Evolutionary conservation across 306 rosid genomes (phyloP), one percentile per base, ranked within the genome.

Genomic region (Ormosia emarginata): DNA sequence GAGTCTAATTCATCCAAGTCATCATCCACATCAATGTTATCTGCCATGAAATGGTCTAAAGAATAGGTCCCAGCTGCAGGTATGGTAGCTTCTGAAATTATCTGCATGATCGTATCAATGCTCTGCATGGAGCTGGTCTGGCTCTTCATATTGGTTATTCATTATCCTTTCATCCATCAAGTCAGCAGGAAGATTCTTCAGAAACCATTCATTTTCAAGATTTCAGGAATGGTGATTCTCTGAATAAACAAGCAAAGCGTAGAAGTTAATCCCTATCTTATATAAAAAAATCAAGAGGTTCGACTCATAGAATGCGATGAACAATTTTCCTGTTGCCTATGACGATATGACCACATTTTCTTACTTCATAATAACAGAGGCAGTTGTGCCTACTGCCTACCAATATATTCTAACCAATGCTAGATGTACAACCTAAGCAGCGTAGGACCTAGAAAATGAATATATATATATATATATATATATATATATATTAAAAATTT

Each of bases 81-180:
- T 76, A 93, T 30, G 4, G 98, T 93, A 84, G 99, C 98, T 89
- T 95, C 98, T 2, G 94, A 85, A 79, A 95, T 93, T 81, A 95
- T 92, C 87, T 92, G 99, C 98, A 93, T 95, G 85, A 93, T 93
- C 56, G 65, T 74, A 58, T 95, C 97, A 2, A 76, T 68, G 86
- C 93, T 92, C 91, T 93, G 99, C 92, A 88, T 89, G 0, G 98
- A 98, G 99, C 68, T 93, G 98, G 65, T 95, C 99, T n/a, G 96
- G 86, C 90, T 93, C 97, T 79, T 90, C 90, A 65, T 88, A 93
- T 47, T 93, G 94, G 85, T 81, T 87, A 13, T 89, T 89, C 77
- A 43, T 85, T 3, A 83, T 85, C 80, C 68, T 90, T 74, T 90
- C 96, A 79, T 88, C 93, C 92, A 92, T 87, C 69, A 93, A 71